Percentiles rank a stretch among this genome's conserved stretches.
These are phyloP conservation scores for Retiboletus flavoniger DNA, from an alignment of 1,284 basidiomycete species.

Conservation along the genomic window DNA sequence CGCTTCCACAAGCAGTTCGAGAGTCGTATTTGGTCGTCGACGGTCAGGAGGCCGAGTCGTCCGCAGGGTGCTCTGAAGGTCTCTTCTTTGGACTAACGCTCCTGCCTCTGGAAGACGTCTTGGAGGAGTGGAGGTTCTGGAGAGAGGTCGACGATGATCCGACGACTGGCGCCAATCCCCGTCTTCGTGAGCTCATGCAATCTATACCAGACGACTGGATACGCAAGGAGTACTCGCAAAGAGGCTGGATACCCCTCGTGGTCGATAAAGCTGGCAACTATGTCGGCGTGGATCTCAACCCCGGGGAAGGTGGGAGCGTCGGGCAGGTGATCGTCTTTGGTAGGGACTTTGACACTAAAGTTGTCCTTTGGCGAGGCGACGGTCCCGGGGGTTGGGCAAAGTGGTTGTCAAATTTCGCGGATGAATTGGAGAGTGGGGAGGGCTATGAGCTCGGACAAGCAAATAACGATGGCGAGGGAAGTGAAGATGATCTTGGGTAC, in stretches of 20 bases:
- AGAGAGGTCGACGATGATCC: conserved; percentile 86
- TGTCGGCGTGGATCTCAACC: conserved; percentile 92
- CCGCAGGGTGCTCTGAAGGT: conserved; percentile 82
- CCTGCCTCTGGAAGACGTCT: conserved; percentile 83
- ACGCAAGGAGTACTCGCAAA: conserved; percentile 84
- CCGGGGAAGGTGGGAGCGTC: conserved; percentile 69
- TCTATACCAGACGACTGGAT: conserved; percentile 93
- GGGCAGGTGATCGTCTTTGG: conserved; percentile 99
- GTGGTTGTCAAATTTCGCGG: conserved; percentile 91
- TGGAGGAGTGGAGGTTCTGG: conserved; percentile 95
- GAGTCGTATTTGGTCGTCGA: conserved; percentile 83
- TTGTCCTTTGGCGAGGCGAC: conserved; percentile 90
- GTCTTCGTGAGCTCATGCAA: conserved; percentile 76
- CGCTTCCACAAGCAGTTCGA: conserved; percentile 74
- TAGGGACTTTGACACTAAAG: conserved; percentile 96
- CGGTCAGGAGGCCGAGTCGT: conserved; percentile 85
- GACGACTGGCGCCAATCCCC: conserved; percentile 70
- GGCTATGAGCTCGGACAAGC: conserved; percentile 74
- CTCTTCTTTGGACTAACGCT: conserved; percentile 86
- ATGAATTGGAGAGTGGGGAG: conserved; percentile 89
- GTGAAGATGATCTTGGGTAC: conserved; percentile 84
- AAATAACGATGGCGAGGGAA: conserved; percentile 54
- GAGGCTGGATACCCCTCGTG: conserved; percentile 95
- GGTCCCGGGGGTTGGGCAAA: conserved; percentile 92
- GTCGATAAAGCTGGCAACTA: conserved; percentile 96